Evolutionary conservation across 148 eudicot species (phyloP).

Genomic region (Mesembryanthemum crystallinum): DNA sequence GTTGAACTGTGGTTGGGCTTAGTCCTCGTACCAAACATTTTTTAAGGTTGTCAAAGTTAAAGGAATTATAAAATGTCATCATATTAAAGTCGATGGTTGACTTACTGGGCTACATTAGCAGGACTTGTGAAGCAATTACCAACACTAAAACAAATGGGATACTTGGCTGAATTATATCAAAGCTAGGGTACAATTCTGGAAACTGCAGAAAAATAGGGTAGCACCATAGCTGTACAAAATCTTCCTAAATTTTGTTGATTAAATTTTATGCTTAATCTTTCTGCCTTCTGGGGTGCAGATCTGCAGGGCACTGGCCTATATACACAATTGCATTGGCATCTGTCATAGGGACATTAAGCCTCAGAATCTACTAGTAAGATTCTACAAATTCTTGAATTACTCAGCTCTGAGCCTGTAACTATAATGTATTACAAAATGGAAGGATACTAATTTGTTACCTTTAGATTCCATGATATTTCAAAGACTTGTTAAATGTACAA

Average conservation of each 20-base stretch:
- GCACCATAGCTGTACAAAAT: not conserved
- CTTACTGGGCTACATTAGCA: not conserved
- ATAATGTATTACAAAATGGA: not conserved
- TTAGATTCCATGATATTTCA: not conserved
- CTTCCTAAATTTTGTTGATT: not conserved
- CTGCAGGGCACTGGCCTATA: constrained; percentile 87
- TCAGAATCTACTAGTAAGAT: constrained; percentile 81
- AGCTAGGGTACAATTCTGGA: not conserved
- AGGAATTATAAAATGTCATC: not conserved
- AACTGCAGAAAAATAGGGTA: not conserved
- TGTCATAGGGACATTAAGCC: constrained; percentile 98
- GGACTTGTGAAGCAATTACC: not conserved
- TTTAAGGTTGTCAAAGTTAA: not conserved
- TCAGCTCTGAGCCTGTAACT: not conserved
- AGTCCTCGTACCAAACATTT: not conserved
- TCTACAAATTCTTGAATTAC: constrained; percentile 14
- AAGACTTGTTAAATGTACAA: not conserved
- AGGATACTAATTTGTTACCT: not conserved
- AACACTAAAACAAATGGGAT: not conserved
- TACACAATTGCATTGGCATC: constrained; percentile 82
- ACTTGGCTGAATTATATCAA: not conserved
- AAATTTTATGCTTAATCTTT: constrained; percentile 7
- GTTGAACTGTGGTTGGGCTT: not conserved
- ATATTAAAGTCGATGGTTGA: not conserved
- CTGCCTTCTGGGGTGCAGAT: constrained; percentile 47